Base-by-base conservation (phyloP, 257 asterid species). In the Nicotiana tabacum region DNA sequence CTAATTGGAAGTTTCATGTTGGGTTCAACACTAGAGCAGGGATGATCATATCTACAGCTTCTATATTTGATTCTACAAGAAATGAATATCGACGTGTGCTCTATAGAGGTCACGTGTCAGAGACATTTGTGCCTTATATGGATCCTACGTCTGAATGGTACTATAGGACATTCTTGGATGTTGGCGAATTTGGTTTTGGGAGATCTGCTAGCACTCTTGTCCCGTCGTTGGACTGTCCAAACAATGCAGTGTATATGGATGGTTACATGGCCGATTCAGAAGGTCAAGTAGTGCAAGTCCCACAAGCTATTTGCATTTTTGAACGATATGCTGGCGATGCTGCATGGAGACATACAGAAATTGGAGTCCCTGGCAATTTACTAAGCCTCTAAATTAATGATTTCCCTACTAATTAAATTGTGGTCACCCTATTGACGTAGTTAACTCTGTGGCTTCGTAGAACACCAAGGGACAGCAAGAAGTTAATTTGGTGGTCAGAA, bases 111-210 rank as follows among this genome's bases (percentile, higher is more conserved):
- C 93, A 91, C 68, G 91, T 89, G 1, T 92, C 98, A 0, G 98
- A 93, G 87, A 91, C 94, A 60, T 93, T 90, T 66, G 98, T 93
- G 12, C 98, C 97, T 13, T 93, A 93, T 58, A 93, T 92, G 97
- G 94, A 92, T 72, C 95, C 92, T 3, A 82, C 87, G 1, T 68
- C 32, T 1, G 97, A 92, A 48, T 91, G 95, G 97, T 92, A 92
- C 55, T 88, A 85, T 9, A 84, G 93, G 37, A 90, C 97, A 0
- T 93, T 92, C 82, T n/a, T 93, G 92, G 98, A 93, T 18, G 68
- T 90, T 1, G 98, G 98, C 6, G 97, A 93, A 86, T 93, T 87
- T 58, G 98, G 98, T 3, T 93, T 93, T 18, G 95, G 97, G 32
- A 84, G 91, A 6, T 90, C 94, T 0, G 95, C 93, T 0, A 88